phyloP scores from a whole-genome alignment of 2,329 filamentous ascomycete genomes.

The Penicillium sp. region DNA sequence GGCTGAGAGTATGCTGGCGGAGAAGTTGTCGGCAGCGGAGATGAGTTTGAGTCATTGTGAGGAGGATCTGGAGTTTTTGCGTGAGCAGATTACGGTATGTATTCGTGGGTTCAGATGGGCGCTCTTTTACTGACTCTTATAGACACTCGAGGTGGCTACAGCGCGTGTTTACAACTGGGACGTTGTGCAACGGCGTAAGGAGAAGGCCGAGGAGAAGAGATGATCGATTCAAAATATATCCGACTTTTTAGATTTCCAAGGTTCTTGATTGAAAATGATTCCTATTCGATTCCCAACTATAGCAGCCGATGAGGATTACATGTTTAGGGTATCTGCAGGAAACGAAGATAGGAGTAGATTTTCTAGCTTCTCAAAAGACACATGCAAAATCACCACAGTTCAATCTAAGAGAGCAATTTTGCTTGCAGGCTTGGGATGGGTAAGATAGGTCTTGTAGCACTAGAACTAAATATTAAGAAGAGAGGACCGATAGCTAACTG shows the following conservation, averaged over 20 bases:
- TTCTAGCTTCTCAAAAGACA: too few relatives aligned
- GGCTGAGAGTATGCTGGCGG: conserved; percentile 69
- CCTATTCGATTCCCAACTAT: neutral
- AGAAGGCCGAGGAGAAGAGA: conserved; percentile 59
- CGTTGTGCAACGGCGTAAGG: conserved; percentile 89
- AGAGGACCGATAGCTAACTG: too few relatives aligned
- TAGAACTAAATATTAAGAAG: too few relatives aligned
- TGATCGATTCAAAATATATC: conserved; percentile 8
- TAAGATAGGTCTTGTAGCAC: too few relatives aligned
- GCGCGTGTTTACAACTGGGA: conserved; percentile 99
- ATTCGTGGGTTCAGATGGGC: neutral
- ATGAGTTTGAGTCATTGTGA: conserved; percentile 80
- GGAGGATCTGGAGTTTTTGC: conserved; percentile 90
- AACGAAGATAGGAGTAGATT: too few relatives aligned
- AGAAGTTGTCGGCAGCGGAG: conserved; percentile 74
- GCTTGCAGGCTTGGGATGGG: too few relatives aligned
- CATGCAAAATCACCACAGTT: too few relatives aligned
- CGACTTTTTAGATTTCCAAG: neutral
- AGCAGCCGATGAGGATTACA: too few relatives aligned
- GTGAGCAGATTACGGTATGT: conserved; percentile 90
- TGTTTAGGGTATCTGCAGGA: too few relatives aligned
- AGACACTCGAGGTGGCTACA: conserved; percentile 95
- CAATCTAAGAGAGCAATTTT: too few relatives aligned
- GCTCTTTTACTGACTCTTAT: conserved; percentile 7
- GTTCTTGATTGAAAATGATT: neutral